These are phyloP conservation scores for Nemania diffusa DNA, from an alignment of 2,329 filamentous ascomycete genomes.

Conservation along the genomic window DNA sequence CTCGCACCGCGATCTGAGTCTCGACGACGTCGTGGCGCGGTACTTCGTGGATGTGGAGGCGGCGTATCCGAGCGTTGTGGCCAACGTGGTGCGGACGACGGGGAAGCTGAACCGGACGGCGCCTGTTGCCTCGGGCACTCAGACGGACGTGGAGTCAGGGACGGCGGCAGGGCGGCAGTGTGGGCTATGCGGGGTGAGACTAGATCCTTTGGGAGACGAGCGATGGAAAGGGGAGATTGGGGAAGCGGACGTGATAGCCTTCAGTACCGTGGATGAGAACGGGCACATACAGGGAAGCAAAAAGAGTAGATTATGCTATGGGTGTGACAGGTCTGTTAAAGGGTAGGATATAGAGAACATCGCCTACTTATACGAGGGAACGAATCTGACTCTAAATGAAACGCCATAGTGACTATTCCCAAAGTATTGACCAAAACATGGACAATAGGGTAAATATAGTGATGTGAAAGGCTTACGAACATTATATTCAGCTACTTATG, in stretches of 20 bases:
- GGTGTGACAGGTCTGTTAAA: slow-evolving; percentile 73
- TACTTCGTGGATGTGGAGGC: slow-evolving; percentile 90
- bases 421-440: no score
- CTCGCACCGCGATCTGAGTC: slow-evolving; percentile 81
- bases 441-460: not conserved
- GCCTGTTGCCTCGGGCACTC: not conserved
- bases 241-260: slow-evolving; percentile 45
- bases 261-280: slow-evolving; percentile 25
- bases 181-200: slow-evolving; percentile 74
- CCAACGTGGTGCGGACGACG: slow-evolving; percentile 94
- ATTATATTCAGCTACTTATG: not conserved
- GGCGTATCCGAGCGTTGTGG: slow-evolving; percentile 89
- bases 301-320: slow-evolving; percentile 70
- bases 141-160: slow-evolving; percentile 19
- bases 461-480: not conserved
- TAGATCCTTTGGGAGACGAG: slow-evolving; percentile 71
- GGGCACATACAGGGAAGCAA: slow-evolving; percentile 32
- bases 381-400: not conserved
- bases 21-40: slow-evolving; percentile 88
- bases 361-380: not conserved
- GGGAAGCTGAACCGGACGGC: slow-evolving; percentile 72
- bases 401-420: not conserved
- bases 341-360: slow-evolving; percentile 52
- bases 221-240: slow-evolving; percentile 72
- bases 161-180: slow-evolving; percentile 56